Evolutionary conservation across 2,329 filamentous ascomycete species (phyloP), one percentile per base, ranked within the genome.

Genomic region (Arthrinium puccinioides): DNA sequence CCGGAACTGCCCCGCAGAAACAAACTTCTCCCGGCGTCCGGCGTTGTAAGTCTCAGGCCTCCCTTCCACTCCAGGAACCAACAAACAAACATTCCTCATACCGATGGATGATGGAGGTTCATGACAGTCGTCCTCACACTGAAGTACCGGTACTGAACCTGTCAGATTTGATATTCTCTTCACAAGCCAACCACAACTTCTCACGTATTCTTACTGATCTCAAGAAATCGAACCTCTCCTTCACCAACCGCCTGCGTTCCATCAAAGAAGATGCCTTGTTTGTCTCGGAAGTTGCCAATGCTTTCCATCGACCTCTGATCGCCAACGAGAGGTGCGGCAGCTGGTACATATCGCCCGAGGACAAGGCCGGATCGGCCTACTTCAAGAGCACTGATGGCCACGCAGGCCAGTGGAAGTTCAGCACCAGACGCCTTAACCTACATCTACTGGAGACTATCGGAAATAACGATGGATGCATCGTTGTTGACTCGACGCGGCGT

Each of bases 341-440:
- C 61, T 98, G 92, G 92, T 97, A 97, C 58, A 84, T 97, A 19
- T 63, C 69, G 23, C 82, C 82, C 0, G 59, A 59, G 7, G 53
- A 53, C 19, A 92, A 90, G 60, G 63, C 56, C 2, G 84, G 76
- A 21, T 88, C 84, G 46, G 86, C 84, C 21, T 98, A 97, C 62
- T 98, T 97, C 64, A 98, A 98, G 70, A 94, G 87, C 62, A 98
- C 92, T 2, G 92, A 98, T 63, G 92, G 92, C 1, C 92, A 98
- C 59, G 79, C 81, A 36, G 82, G 86, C 8, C 81, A 94, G 53
- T 98, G 92, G 92, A 76, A 81, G 43, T 95, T 97, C 55, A 95
- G 86, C 61, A 74, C 82, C 16, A 69, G 92, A 44, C 72, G 92
- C 46, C 62, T 97, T 52, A 98, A 98, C 56, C 56, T 95, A 50